Conservation (phyloP, 2,329 filamentous ascomycete species). For the Verticillium longisporum region DNA sequence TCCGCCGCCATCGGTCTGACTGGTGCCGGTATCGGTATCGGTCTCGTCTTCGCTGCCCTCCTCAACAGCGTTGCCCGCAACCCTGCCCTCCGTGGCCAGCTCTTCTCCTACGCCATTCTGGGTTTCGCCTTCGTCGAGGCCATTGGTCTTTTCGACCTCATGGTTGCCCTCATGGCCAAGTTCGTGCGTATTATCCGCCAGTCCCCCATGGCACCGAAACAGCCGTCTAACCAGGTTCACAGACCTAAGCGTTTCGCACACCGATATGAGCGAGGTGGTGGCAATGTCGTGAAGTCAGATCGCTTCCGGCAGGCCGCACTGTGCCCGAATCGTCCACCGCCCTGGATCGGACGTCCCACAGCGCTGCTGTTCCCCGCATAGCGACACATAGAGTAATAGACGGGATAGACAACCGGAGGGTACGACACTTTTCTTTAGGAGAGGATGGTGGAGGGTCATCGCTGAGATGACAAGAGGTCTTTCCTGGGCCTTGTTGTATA, state of each 20-base stretch:
- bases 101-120: conserved; percentile 93
- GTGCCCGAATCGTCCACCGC: background rate
- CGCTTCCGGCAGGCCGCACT: background rate
- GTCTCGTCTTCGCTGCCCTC: conserved; percentile 87
- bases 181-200: conserved; percentile 50
- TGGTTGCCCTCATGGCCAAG: conserved; percentile 93
- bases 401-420: conserved; percentile 1
- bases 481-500: background rate
- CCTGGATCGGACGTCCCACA: background rate
- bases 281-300: background rate
- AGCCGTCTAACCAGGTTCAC: background rate
- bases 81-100: conserved; percentile 88
- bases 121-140: conserved; percentile 94
- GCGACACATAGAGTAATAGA: conserved; percentile 2
- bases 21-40: conserved; percentile 91
- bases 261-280: background rate
- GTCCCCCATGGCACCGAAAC: background rate
- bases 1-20: conserved; percentile 86
- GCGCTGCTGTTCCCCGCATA: background rate
- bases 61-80: conserved; percentile 88
- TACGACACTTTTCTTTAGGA: background rate
- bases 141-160: conserved; percentile 82
- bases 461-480: background rate
- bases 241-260: conserved; percentile 11
- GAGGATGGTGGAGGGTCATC: background rate